Base-by-base conservation (phyloP, 2,329 filamentous ascomycete genomes). In the Hymenoscyphus fraxineus region DNA sequence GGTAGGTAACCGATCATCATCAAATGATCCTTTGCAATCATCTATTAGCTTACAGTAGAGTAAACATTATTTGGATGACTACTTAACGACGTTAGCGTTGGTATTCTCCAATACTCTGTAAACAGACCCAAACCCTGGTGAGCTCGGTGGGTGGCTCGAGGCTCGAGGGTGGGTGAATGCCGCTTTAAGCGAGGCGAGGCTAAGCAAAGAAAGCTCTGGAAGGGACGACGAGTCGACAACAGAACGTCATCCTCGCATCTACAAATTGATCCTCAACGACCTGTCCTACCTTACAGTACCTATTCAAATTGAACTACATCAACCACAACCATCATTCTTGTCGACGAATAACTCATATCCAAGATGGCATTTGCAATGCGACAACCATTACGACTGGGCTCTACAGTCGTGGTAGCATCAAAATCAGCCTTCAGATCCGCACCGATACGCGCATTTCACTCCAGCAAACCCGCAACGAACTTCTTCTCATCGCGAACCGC, bases 351-450 rank as follows among this genome's bases (percentile, higher is more conserved):
- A 59, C 61, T 51, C 60, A 61, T 60, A 61, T 60, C 41, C 64
- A 80, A 68, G 69, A 90, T 90, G 88, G 84, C 87, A 65, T 88
- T 87, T 76, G 77, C 87, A 64, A 79, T 89, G 69, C 81, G 85
- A 74, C 84, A 85, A 69, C 87, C 88, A 19, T 88, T 90, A 71
- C 83, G 85, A 74, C 79, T 90, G 68, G 80, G 85, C 56, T 79
- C 83, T 67, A 81, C 82, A 44, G 76, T 90, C 71, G 83, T 62
- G 44, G 66, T 64, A 63, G 70, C 47, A 19, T 76, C 86, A 84
- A 79, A 77, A 81, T 54, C 79, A 66, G 71, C 79, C 59, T 78
- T 84, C 61, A 81, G 80, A 70, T 77, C 81, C 62, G 77, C 82
- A 56, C 75, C 77, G 57, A 78, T 78, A 63, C 85, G 87, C 69